phyloP scores from a whole-genome alignment of 2,329 filamentous ascomycete genomes.

The Cyphellophora europaea region DNA sequence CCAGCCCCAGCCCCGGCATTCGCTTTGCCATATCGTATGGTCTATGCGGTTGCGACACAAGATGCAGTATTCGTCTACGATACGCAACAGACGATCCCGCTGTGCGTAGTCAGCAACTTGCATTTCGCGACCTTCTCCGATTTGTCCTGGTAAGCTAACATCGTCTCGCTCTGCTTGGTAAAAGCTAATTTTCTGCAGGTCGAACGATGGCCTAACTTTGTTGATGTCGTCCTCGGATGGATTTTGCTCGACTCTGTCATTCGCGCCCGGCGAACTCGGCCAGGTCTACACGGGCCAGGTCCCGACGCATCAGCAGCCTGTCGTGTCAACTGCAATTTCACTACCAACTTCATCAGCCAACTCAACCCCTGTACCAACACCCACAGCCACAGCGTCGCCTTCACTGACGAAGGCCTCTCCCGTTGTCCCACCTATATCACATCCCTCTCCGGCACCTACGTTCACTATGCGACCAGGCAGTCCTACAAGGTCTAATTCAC shows the following conservation, averaged over 20 bases:
- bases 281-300: constrained; percentile 66
- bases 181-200: constrained; percentile 42
- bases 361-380: constrained; percentile 60
- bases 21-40: constrained; percentile 78
- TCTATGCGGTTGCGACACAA: constrained; percentile 95
- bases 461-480: constrained; percentile 55
- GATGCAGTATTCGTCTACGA: constrained; percentile 93
- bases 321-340: constrained; percentile 25
- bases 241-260: constrained; percentile 88
- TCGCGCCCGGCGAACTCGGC: constrained; percentile 73
- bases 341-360: constrained; percentile 29
- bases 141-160: constrained; percentile 84
- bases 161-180: constrained; percentile 10
- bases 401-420: constrained; percentile 47
- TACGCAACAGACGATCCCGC: constrained; percentile 87
- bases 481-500: constrained; percentile 75
- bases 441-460: constrained; percentile 47
- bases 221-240: constrained; percentile 97
- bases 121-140: constrained; percentile 98
- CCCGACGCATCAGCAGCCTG: constrained; percentile 23
- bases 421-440: constrained; percentile 48
- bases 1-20: constrained; percentile 59
- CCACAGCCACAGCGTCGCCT: constrained; percentile 58
- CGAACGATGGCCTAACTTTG: constrained; percentile 65
- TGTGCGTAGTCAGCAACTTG: constrained; percentile 92